Evolutionary conservation across 2,329 filamentous ascomycete genomes (phyloP).

Genomic region (Hansfordia pulvinata): DNA sequence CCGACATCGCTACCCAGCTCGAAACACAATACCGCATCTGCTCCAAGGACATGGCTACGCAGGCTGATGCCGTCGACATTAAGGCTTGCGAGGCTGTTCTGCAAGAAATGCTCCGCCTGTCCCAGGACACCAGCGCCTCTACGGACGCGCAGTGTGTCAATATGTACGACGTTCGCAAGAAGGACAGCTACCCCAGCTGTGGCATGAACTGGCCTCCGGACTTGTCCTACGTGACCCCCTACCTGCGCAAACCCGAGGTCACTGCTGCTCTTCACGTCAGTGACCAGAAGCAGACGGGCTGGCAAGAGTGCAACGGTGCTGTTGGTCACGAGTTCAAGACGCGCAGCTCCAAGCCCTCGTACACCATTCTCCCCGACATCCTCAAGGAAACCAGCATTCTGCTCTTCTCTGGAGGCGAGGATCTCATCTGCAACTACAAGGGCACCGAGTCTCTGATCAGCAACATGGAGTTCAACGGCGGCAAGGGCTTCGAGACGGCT

Average conservation of each 20-base stretch:
- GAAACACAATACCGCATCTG: constrained; percentile 60
- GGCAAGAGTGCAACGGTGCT: constrained; percentile 77
- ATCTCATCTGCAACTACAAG: constrained; percentile 93
- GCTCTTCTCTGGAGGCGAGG: constrained; percentile 85
- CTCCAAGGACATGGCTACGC: constrained; percentile 39
- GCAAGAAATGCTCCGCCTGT: constrained; percentile 54
- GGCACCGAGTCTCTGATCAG: constrained; percentile 86
- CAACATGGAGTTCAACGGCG: constrained; percentile 84
- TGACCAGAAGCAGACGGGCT: constrained; percentile 68
- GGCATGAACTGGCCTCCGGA: constrained; percentile 98
- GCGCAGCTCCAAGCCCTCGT: constrained; percentile 56
- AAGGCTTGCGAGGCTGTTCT: constrained; percentile 65
- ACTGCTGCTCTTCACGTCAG: constrained; percentile 70
- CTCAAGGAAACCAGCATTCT: constrained; percentile 66
- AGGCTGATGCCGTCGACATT: constrained; percentile 51
- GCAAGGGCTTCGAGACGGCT: constrained; percentile 77
- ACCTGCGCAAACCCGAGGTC: constrained; percentile 74
- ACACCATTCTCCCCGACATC: constrained; percentile 64
- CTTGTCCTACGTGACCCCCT: constrained; percentile 62
- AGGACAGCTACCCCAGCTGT: constrained; percentile 68
- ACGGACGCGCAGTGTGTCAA: constrained; percentile 58
- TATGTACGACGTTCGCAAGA: constrained; percentile 92
- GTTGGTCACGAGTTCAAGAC: constrained; percentile 63
- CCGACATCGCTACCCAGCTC: constrained; percentile 47
- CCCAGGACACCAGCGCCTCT: constrained; percentile 34